Conservation (phyloP, 23 red algal genomes). For the Gracilaria domingensis region DNA sequence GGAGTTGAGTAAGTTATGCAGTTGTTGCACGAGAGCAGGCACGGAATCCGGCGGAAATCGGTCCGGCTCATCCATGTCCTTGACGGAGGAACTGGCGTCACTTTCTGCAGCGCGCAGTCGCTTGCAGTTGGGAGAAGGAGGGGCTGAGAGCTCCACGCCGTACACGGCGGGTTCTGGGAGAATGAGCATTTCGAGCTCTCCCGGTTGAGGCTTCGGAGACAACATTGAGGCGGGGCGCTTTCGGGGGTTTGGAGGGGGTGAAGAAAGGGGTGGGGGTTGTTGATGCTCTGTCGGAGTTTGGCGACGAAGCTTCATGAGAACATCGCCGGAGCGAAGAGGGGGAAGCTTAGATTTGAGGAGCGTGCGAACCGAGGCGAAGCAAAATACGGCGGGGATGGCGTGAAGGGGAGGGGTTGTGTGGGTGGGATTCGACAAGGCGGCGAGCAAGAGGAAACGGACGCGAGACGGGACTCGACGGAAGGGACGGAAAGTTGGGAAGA, state of each 20-base stretch:
- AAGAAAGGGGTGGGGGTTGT: background rate
- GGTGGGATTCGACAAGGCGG: background rate
- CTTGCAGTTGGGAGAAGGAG: constrained; percentile 42
- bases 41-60: constrained; percentile 80
- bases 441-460: background rate
- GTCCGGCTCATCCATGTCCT: constrained; percentile 73
- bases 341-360: background rate
- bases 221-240: constrained; percentile 38
- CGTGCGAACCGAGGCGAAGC: background rate
- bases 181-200: constrained; percentile 36
- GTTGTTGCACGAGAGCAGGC: constrained; percentile 70
- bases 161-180: constrained; percentile 39
- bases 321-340: constrained; percentile 36
- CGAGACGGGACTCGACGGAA: background rate
- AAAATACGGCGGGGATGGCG: background rate
- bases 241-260: background rate
- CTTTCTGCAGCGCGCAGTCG: constrained; percentile 59
- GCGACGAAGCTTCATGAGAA: constrained; percentile 52
- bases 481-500: background rate
- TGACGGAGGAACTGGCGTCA: constrained; percentile 66
- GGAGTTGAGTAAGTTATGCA: constrained; percentile 86
- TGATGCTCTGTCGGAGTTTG: constrained; percentile 25
- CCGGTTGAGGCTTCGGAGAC: constrained; percentile 16
- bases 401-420: background rate
- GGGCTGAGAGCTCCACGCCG: background rate